These are phyloP conservation scores for Erigeron philadelphicus DNA, from an alignment of 140 eudicot species.

Conservation along the genomic window DNA sequence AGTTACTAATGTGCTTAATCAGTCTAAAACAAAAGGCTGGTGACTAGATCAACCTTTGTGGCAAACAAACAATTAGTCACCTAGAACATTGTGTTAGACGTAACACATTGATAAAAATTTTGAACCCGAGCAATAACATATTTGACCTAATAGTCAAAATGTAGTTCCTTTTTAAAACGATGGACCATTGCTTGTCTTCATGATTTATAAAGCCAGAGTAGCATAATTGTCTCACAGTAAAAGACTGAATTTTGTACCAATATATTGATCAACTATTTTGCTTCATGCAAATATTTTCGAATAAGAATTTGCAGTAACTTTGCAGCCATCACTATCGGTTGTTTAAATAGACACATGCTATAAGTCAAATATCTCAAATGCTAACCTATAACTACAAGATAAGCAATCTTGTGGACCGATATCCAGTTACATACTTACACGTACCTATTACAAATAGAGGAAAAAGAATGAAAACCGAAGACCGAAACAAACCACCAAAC, in stretches of 20 bases:
- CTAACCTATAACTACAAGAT: neutral
- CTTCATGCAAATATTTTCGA: neutral
- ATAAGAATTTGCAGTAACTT: neutral
- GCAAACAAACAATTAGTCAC: neutral
- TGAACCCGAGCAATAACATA: neutral
- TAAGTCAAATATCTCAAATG: neutral
- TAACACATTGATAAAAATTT: neutral
- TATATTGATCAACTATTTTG: neutral
- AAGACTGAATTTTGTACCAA: too few species aligned
- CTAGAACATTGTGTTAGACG: neutral
- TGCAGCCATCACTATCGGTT: neutral
- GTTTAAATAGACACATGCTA: neutral
- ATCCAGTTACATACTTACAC: neutral
- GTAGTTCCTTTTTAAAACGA: slow-evolving; percentile 1
- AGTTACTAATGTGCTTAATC: neutral
- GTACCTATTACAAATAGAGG: neutral
- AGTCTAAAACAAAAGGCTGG: neutral
- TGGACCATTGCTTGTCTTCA: neutral
- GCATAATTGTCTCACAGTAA: neutral
- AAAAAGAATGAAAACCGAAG: neutral
- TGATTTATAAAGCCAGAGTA: neutral
- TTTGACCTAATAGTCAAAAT: slow-evolving; percentile 14
- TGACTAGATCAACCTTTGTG: neutral
- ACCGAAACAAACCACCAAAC: slow-evolving; percentile 3
- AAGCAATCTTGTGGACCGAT: neutral